Conservation (phyloP, 371 early-diverging fungal genomes). For the Saksenaea oblongispora region DNA sequence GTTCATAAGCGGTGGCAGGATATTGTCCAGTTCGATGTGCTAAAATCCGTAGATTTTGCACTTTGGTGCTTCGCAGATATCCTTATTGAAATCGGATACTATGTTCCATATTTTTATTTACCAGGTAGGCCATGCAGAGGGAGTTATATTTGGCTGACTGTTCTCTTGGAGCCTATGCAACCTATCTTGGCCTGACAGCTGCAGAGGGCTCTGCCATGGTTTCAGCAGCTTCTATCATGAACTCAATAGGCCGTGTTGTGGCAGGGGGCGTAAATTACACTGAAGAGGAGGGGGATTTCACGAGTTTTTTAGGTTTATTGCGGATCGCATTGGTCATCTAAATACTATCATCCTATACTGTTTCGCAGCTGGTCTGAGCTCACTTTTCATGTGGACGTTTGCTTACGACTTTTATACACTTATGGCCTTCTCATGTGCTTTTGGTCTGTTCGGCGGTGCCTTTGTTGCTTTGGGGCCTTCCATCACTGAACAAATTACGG, state of each 20-base stretch:
- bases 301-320: conserved; percentile 1
- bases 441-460: conserved; percentile 41
- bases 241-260: conserved; percentile 14
- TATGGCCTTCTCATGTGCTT: conserved; percentile 31
- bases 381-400: conserved; percentile 48
- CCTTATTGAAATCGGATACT: conserved; percentile 17
- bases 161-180: conserved; percentile 16
- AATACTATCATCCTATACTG: conserved; percentile 28
- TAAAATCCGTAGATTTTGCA: conserved; percentile 8
- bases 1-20: conserved; percentile 1
- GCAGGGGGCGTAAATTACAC: conserved; percentile 8
- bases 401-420: conserved; percentile 32
- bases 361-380: conserved; percentile 23
- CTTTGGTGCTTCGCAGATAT: conserved; percentile 15
- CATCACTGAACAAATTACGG: conserved; percentile 30
- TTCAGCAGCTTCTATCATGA: conserved; percentile 16
- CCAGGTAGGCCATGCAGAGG: conserved; percentile 17
- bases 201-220: conserved; percentile 13
- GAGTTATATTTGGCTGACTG: neutral
- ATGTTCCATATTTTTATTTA: conserved; percentile 24
- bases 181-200: conserved; percentile 13
- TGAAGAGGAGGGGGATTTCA: neutral
- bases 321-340: conserved; percentile 14
- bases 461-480: conserved; percentile 36
- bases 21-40: conserved; percentile 12